Percentiles rank a stretch among this genome's conserved stretches.
These are phyloP conservation scores for Colletotrichum spinosum DNA, from an alignment of 2,329 filamentous ascomycete species.

Conservation along the genomic window DNA sequence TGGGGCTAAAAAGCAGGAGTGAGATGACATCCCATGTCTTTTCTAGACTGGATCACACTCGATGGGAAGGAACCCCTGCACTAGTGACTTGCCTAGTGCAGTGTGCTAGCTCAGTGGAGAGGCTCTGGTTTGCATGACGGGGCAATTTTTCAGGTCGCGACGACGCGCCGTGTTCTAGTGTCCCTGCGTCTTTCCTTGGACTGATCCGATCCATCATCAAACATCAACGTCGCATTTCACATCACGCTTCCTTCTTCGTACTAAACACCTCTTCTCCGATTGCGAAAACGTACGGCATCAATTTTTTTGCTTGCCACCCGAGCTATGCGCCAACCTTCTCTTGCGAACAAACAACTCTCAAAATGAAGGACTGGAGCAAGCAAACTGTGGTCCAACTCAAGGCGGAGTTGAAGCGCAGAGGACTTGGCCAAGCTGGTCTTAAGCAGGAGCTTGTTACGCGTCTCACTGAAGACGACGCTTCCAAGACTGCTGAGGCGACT, in stretches of 20 bases:
- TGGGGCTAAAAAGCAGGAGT: constrained; percentile 18
- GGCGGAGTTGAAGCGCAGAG: constrained; percentile 78
- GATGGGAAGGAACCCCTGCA: constrained; percentile 36
- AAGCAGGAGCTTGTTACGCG: constrained; percentile 79
- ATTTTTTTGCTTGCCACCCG: neutral
- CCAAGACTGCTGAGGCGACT: constrained; percentile 24
- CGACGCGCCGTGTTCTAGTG: constrained; percentile 27
- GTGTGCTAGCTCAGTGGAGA: constrained; percentile 29
- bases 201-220: neutral
- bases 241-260: neutral
- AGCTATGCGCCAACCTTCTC: constrained; percentile 32
- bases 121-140: constrained; percentile 36
- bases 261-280: neutral
- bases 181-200: constrained; percentile 6
- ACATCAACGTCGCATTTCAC: constrained; percentile 4
- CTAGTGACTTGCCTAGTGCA: constrained; percentile 32
- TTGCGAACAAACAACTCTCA: constrained; percentile 43
- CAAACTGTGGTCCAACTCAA: constrained; percentile 82
- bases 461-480: constrained; percentile 58
- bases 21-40: constrained; percentile 27
- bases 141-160: constrained; percentile 39
- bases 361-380: constrained; percentile 65
- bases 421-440: constrained; percentile 76
- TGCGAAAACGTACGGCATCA: neutral
- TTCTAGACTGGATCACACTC: constrained; percentile 27